Percentiles rank a stretch among this genome's conserved stretches.
Evolutionary conservation across 2,329 filamentous ascomycete genomes (phyloP).

Genomic region (Trichothecium sympodiale): DNA sequence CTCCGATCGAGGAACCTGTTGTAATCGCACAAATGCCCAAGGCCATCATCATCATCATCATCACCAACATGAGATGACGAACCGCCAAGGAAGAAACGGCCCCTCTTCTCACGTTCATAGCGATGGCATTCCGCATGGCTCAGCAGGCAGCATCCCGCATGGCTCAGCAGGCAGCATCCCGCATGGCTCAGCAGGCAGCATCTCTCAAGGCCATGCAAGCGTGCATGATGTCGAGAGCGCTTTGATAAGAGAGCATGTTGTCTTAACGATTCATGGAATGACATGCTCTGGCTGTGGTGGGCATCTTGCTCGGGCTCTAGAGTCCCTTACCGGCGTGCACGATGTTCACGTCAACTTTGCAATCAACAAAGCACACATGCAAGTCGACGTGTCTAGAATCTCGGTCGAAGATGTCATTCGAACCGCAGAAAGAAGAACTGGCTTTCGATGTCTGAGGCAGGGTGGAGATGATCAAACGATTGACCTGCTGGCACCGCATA

Average conservation of each 20-base stretch:
- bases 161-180: too few species aligned
- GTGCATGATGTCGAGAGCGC: too few species aligned
- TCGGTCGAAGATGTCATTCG: slow-evolving; percentile 3
- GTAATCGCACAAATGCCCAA: too few species aligned
- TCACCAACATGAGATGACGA: too few species aligned
- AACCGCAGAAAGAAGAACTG: slow-evolving; percentile 3
- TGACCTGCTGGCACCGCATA: neutral
- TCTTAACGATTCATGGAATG: slow-evolving; percentile 4
- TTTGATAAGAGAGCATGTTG: slow-evolving; percentile 4
- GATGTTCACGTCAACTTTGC: slow-evolving; percentile 2
- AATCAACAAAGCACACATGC: slow-evolving; percentile 2
- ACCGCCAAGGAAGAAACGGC: too few species aligned
- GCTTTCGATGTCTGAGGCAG: slow-evolving; percentile 3
- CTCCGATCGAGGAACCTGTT: too few species aligned
- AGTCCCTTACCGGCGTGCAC: neutral
- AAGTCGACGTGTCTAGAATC: neutral
- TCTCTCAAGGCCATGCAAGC: too few species aligned
- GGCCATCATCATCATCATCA: too few species aligned
- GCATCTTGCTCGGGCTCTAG: slow-evolving; percentile 4
- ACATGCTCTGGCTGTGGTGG: slow-evolving; percentile 5
- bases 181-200: too few species aligned
- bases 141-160: too few species aligned
- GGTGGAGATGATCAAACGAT: neutral
- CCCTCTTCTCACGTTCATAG: too few species aligned
- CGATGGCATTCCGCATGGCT: too few species aligned